Conservation (phyloP, 495 filamentous ascomycete genomes). For the Penicillium robsamsonii region DNA sequence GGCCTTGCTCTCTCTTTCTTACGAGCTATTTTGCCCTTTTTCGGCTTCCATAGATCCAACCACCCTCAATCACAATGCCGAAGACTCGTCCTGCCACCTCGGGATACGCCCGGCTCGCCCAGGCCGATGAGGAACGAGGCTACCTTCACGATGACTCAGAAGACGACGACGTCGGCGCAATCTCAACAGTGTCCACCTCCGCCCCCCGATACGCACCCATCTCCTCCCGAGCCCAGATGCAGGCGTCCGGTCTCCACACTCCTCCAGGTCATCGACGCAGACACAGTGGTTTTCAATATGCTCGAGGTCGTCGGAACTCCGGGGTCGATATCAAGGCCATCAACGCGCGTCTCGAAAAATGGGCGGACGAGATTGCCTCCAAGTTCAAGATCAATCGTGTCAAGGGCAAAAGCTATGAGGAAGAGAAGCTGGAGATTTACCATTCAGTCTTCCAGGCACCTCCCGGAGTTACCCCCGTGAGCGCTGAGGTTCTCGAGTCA, state of each 20-base stretch:
- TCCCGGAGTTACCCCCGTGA: constrained; percentile 74
- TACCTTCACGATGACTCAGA: constrained; percentile 68
- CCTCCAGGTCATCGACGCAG: constrained; percentile 45
- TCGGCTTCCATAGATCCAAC: constrained; percentile 18
- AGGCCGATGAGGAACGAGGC: constrained; percentile 72
- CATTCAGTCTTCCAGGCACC: constrained; percentile 95
- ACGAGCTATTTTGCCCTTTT: constrained; percentile 13
- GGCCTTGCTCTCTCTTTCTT: constrained; percentile 12
- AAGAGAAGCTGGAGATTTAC: constrained; percentile 91
- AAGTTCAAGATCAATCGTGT: constrained; percentile 88
- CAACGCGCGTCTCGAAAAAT: constrained; percentile 91
- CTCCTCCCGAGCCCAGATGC: constrained; percentile 51
- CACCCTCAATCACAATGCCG: constrained; percentile 41
- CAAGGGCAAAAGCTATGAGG: constrained; percentile 72
- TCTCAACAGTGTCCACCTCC: constrained; percentile 57
- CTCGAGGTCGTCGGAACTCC: constrained; percentile 70
- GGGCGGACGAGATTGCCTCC: constrained; percentile 97
- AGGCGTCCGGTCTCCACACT: constrained; percentile 39
- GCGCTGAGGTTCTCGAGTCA: constrained; percentile 67
- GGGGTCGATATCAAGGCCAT: constrained; percentile 98
- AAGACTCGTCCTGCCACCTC: constrained; percentile 71
- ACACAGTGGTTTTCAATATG: constrained; percentile 44
- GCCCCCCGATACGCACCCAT: constrained; percentile 69
- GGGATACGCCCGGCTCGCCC: constrained; percentile 87
- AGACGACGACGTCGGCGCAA: constrained; percentile 56